phyloP scores from a whole-genome alignment of 192 early-diverging fungal species.

The Coemansia sp. region DNA sequence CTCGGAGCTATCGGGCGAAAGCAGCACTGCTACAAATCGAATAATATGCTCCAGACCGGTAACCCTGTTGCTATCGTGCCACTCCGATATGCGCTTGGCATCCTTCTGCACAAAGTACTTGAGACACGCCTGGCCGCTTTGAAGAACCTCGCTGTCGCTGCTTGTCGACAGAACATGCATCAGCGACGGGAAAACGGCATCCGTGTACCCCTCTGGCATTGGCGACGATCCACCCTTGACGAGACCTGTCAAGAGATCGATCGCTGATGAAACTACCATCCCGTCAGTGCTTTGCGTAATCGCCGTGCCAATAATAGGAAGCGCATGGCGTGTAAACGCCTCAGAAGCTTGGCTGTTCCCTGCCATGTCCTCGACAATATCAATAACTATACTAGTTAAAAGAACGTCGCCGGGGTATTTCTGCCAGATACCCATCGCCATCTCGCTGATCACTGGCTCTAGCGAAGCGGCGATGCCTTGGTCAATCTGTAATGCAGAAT shows the following conservation, averaged over 20 bases:
- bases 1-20: conserved; percentile 75
- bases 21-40: conserved; percentile 73
- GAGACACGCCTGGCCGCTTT: conserved; percentile 86
- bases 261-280: conserved; percentile 50
- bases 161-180: conserved; percentile 69
- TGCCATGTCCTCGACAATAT: conserved; percentile 76
- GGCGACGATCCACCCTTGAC: conserved; percentile 71
- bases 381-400: conserved; percentile 70
- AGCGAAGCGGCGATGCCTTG: conserved; percentile 69
- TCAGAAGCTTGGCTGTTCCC: conserved; percentile 62
- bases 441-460: conserved; percentile 68
- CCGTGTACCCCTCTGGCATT: conserved; percentile 66
- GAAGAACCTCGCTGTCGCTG: conserved; percentile 77
- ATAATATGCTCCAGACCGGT: conserved; percentile 81
- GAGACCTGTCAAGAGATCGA: conserved; percentile 73
- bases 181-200: conserved; percentile 77
- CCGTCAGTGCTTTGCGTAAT: conserved; percentile 55
- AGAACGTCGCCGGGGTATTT: conserved; percentile 76
- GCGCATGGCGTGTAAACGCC: conserved; percentile 67
- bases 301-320: conserved; percentile 67
- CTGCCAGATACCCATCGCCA: conserved; percentile 77
- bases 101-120: conserved; percentile 80
- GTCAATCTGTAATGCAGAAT: conserved; percentile 59
- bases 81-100: conserved; percentile 66
- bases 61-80: conserved; percentile 56